A percentile compares a stretch with the other conserved stretches of the same genome.
phyloP scores from a whole-genome alignment of 805 yeast genomes.

The Yarrowia sp. region DNA sequence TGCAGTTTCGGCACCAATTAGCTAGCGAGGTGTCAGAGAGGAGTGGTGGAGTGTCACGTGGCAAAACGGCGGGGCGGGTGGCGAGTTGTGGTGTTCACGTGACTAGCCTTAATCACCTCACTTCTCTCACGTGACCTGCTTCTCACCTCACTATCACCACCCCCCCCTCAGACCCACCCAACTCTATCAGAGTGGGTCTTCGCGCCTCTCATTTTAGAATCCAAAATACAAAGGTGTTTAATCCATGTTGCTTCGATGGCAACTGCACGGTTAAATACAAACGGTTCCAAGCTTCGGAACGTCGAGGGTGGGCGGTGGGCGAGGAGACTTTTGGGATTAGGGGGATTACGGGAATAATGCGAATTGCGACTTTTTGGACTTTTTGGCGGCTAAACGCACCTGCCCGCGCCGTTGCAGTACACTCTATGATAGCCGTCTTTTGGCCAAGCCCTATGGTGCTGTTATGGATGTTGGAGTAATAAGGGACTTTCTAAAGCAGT shows the following conservation, averaged over 20 bases:
- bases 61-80: no score
- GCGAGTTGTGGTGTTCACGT: no score
- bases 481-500: no score
- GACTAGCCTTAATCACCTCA: no score
- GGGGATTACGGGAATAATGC: no score
- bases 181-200: constrained; percentile 31
- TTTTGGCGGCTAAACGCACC: background rate
- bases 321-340: background rate
- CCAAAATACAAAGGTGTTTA: constrained; percentile 16
- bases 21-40: background rate
- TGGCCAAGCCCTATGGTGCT: no score
- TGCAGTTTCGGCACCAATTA: background rate
- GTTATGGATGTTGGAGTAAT: no score
- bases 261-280: constrained; percentile 33
- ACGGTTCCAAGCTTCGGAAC: background rate
- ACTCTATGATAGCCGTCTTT: no score
- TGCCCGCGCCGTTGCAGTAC: no score
- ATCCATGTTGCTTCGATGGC: constrained; percentile 37
- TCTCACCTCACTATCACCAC: background rate
- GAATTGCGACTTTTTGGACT: no score
- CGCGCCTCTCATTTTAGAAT: constrained; percentile 24
- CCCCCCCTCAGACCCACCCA: background rate
- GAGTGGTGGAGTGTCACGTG: no score
- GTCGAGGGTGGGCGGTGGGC: constrained; percentile 19
- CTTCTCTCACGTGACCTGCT: no score